These are phyloP conservation scores for Zymoseptoria pseudotritici DNA, from an alignment of 2,329 filamentous ascomycete genomes.

Conservation along the genomic window DNA sequence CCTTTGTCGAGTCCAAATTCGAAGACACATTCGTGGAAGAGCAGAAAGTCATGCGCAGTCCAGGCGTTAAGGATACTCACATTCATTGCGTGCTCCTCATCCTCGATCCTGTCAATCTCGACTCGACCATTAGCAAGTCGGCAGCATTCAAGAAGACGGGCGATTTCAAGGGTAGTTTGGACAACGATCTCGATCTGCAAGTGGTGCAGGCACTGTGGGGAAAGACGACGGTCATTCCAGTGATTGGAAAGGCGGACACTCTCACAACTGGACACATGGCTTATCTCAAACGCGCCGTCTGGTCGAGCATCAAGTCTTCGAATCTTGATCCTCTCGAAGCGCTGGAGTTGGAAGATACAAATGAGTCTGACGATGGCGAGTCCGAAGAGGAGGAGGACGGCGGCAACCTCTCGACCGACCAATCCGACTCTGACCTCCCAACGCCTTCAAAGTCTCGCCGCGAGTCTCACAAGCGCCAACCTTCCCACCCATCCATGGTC, in stretches of 20 bases:
- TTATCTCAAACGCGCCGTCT: slow-evolving; percentile 83
- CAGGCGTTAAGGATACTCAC: slow-evolving; percentile 89
- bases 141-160: slow-evolving; percentile 11
- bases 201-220: slow-evolving; percentile 80
- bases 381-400: slow-evolving; percentile 42
- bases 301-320: slow-evolving; percentile 76
- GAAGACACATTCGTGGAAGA: slow-evolving; percentile 96
- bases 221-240: slow-evolving; percentile 90
- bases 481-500: slow-evolving; percentile 33
- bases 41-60: slow-evolving; percentile 91
- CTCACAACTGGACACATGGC: slow-evolving; percentile 94
- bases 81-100: slow-evolving; percentile 93
- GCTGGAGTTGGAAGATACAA: slow-evolving; percentile 71
- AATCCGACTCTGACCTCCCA: slow-evolving; percentile 32
- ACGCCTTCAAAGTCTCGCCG: slow-evolving; percentile 4
- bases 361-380: slow-evolving; percentile 40
- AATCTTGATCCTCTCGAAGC: slow-evolving; percentile 83
- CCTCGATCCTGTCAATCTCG: slow-evolving; percentile 74
- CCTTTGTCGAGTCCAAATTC: slow-evolving; percentile 95
- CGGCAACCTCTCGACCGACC: slow-evolving; percentile 22
- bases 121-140: slow-evolving; percentile 51
- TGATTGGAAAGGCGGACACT: slow-evolving; percentile 94
- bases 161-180: slow-evolving; percentile 41
- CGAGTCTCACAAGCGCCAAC: slow-evolving; percentile 32
- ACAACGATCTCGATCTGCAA: slow-evolving; percentile 84